A percentile compares a stretch with the other conserved stretches of the same genome.
These are phyloP conservation scores for Acer campestre DNA, from an alignment of 345 rosid species.

Conservation along the genomic window DNA sequence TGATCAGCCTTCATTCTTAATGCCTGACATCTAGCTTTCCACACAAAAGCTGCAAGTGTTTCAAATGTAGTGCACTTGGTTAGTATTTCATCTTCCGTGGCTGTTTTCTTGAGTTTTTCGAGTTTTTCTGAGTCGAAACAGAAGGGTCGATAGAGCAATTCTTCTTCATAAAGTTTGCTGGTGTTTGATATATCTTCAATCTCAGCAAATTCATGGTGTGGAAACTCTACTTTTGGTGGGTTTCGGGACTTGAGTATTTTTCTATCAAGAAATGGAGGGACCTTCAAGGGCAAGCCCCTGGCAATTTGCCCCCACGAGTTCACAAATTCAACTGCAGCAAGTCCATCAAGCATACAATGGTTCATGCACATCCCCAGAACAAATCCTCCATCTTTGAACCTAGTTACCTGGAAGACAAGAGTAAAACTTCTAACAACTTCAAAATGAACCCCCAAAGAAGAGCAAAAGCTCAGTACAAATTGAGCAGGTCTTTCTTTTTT, in stretches of 20 bases:
- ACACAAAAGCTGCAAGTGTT: conserved; percentile 72
- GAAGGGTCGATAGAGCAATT: conserved; percentile 67
- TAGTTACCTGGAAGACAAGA: conserved; percentile 60
- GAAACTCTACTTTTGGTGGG: conserved; percentile 56
- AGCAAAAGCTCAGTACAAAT: background rate
- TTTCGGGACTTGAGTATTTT: conserved; percentile 55
- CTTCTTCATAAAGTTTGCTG: conserved; percentile 59
- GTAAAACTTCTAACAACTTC: background rate
- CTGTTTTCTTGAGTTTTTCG: conserved; percentile 51
- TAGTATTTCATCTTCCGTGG: conserved; percentile 45
- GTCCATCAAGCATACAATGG: conserved; percentile 87
- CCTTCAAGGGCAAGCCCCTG: conserved; percentile 63
- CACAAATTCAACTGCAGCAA: conserved; percentile 83
- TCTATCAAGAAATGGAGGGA: conserved; percentile 67
- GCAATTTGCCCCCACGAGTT: conserved; percentile 87
- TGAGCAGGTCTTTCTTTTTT: background rate
- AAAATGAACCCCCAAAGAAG: background rate
- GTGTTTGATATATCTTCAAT: conserved; percentile 66
- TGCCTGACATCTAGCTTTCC: conserved; percentile 81
- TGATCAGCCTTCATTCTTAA: conserved; percentile 61
- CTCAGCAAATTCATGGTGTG: conserved; percentile 74
- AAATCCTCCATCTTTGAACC: conserved; percentile 82
- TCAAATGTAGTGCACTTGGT: conserved; percentile 68
- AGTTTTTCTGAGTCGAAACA: conserved; percentile 66
- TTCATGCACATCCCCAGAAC: conserved; percentile 73